phyloP scores from a whole-genome alignment of 345 rosid species.

The Ricinus communis region DNA sequence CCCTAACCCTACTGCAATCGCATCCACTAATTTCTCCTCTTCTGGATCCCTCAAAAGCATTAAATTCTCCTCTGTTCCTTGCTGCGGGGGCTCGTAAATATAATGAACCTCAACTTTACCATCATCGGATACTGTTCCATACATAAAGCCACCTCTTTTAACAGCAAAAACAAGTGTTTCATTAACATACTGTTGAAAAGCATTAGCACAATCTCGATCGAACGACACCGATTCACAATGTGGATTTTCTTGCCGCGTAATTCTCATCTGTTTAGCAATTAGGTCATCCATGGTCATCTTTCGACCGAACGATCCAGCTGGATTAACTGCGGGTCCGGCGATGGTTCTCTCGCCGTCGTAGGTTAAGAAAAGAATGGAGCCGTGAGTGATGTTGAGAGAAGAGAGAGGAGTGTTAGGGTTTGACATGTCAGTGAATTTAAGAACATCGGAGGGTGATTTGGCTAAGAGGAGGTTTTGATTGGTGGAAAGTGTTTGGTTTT shows the following conservation, averaged over 20 bases:
- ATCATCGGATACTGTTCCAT: conserved; percentile 72
- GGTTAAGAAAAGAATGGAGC: conserved; percentile 68
- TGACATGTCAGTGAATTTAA: conserved; percentile 62
- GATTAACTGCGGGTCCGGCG: conserved; percentile 60
- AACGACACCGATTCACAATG: conserved; percentile 84
- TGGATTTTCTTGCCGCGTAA: conserved; percentile 73
- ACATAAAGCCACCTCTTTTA: conserved; percentile 92
- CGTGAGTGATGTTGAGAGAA: conserved; percentile 62
- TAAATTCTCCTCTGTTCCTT: conserved; percentile 59
- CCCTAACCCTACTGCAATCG: conserved; percentile 72
- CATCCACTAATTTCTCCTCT: conserved; percentile 81
- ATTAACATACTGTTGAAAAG: conserved; percentile 71
- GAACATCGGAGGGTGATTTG: conserved; percentile 55
- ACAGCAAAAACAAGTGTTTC: conserved; percentile 74
- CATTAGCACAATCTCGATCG: conserved; percentile 79
- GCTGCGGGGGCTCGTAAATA: conserved; percentile 94
- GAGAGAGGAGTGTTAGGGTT: conserved; percentile 54
- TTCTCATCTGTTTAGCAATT: conserved; percentile 86
- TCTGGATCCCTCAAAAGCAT: conserved; percentile 55
- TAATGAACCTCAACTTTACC: conserved; percentile 79
- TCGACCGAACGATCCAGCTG: conserved; percentile 88
- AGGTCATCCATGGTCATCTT: conserved; percentile 98
- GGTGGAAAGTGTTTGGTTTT: conserved; percentile 73
- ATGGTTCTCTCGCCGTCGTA: conserved; percentile 80
- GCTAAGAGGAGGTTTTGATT: conserved; percentile 71